Percentiles rank a stretch among this genome's conserved stretches.
Evolutionary conservation across 345 rosid genomes (phyloP).

Genomic region (Melaleuca alternifolia): DNA sequence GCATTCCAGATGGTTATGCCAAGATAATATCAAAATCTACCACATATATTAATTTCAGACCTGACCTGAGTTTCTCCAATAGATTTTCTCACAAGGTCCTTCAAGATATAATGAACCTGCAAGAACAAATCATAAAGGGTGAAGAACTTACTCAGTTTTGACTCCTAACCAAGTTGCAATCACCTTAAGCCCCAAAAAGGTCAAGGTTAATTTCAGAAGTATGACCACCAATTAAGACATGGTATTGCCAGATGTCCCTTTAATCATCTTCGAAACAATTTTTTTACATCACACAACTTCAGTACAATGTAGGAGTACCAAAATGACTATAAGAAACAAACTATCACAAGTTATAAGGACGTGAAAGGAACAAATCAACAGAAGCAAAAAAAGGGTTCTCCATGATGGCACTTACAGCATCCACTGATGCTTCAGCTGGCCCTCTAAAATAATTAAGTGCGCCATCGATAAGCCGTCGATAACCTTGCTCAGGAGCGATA

Average conservation of each 20-base stretch:
- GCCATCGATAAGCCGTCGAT: constrained; percentile 51
- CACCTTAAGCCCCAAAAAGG: too few species aligned
- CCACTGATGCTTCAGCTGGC: constrained; percentile 73
- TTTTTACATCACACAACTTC: too few species aligned
- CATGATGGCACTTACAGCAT: constrained; percentile 38
- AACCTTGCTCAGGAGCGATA: constrained; percentile 69
- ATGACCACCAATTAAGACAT: too few species aligned
- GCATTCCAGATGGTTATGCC: not conserved
- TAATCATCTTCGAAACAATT: too few species aligned
- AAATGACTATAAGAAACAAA: not conserved
- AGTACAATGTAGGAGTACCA: too few species aligned
- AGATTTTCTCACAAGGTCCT: constrained; percentile 57
- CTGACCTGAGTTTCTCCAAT: constrained; percentile 52
- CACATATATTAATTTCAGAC: not conserved
- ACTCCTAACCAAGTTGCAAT: not conserved
- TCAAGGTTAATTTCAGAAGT: too few species aligned
- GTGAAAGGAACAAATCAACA: not conserved
- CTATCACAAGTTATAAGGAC: not conserved
- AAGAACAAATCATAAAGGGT: constrained; percentile 1
- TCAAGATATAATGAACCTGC: constrained; percentile 53
- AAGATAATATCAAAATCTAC: not conserved
- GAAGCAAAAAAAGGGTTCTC: not conserved
- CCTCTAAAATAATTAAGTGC: constrained; percentile 51
- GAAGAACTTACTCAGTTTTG: not conserved
- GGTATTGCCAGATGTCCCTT: too few species aligned